Conservation (phyloP, 2,329 filamentous ascomycete genomes). For the Pestalotiopsis sp. region DNA sequence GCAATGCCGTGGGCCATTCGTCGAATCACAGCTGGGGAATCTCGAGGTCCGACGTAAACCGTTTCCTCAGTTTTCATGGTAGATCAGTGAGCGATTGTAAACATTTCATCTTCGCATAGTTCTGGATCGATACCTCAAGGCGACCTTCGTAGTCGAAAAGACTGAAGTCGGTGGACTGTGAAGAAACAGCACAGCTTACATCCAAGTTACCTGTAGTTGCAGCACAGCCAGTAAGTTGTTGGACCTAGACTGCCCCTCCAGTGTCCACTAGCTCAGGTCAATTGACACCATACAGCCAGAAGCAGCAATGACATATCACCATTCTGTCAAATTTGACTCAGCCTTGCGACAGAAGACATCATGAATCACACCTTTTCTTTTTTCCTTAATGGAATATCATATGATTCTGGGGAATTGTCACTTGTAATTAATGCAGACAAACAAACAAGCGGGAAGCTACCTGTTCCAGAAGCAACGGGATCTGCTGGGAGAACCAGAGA, state of each 20-base stretch:
- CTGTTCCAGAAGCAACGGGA: constrained; percentile 5
- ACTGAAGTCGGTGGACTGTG: neutral
- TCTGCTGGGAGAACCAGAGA: neutral
- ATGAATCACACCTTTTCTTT: neutral
- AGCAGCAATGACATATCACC: neutral
- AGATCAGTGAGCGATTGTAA: neutral
- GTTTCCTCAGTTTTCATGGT: neutral
- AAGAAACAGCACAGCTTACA: too few species aligned
- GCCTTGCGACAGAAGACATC: neutral
- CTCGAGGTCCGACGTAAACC: constrained; percentile 11
- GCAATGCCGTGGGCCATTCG: neutral
- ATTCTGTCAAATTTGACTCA: neutral
- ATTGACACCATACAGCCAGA: neutral
- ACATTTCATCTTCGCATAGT: neutral
- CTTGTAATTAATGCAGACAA: neutral
- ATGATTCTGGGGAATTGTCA: neutral
- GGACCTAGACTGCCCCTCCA: neutral
- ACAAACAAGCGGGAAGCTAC: neutral
- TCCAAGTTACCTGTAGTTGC: too few species aligned
- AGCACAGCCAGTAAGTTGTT: neutral
- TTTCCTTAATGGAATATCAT: neutral
- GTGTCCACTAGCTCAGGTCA: neutral
- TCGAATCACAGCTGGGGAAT: constrained; percentile 2
- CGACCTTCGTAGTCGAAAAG: neutral
- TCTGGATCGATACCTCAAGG: neutral